A percentile compares a stretch with the other conserved stretches of the same genome.
Conservation (phyloP, 352 stramenopile species). For the Globisporangium lucens region DNA sequence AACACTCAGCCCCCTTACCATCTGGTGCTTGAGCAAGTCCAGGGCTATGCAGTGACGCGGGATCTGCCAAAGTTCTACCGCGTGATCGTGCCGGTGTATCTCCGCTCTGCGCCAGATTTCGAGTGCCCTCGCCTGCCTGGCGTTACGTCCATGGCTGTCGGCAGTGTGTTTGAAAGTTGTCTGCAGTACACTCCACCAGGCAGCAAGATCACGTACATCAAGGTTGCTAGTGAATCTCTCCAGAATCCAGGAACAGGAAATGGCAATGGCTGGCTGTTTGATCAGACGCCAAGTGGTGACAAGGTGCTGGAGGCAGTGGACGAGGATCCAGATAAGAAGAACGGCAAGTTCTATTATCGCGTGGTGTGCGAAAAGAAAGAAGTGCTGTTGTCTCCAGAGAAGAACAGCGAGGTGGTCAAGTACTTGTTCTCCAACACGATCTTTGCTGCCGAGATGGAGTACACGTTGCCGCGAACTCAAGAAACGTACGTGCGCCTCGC, state of each 20-base stretch:
- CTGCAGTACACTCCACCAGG: slow-evolving; percentile 76
- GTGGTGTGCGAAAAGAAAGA: slow-evolving; percentile 67
- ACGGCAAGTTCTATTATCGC: slow-evolving; percentile 81
- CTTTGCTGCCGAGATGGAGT: slow-evolving; percentile 80
- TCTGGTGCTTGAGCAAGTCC: slow-evolving; percentile 62
- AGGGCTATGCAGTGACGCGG: slow-evolving; percentile 62
- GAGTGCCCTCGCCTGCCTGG: slow-evolving; percentile 71
- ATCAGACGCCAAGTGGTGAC: slow-evolving; percentile 59
- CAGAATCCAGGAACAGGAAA: slow-evolving; percentile 30
- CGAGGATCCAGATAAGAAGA: slow-evolving; percentile 74
- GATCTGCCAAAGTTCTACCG: slow-evolving; percentile 77
- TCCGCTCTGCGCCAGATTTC: slow-evolving; percentile 72
- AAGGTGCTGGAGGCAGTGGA: slow-evolving; percentile 66
- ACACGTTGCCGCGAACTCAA: slow-evolving; percentile 66
- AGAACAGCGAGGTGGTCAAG: slow-evolving; percentile 58
- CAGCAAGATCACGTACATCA: slow-evolving; percentile 79
- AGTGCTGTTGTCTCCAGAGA: slow-evolving; percentile 71
- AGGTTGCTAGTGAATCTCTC: slow-evolving; percentile 55
- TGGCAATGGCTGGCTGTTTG: slow-evolving; percentile 66
- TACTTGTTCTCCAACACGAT: slow-evolving; percentile 66
- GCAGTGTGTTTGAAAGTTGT: slow-evolving; percentile 76
- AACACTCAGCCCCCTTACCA: slow-evolving; percentile 43
- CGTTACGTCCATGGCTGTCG: slow-evolving; percentile 53
- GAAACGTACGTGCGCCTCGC: slow-evolving; percentile 69
- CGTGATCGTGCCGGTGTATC: slow-evolving; percentile 58